Evolutionary conservation across 2,329 filamentous ascomycete genomes (phyloP), one percentile per base, ranked within the genome.

Genomic region (Phialemoniopsis sp.): DNA sequence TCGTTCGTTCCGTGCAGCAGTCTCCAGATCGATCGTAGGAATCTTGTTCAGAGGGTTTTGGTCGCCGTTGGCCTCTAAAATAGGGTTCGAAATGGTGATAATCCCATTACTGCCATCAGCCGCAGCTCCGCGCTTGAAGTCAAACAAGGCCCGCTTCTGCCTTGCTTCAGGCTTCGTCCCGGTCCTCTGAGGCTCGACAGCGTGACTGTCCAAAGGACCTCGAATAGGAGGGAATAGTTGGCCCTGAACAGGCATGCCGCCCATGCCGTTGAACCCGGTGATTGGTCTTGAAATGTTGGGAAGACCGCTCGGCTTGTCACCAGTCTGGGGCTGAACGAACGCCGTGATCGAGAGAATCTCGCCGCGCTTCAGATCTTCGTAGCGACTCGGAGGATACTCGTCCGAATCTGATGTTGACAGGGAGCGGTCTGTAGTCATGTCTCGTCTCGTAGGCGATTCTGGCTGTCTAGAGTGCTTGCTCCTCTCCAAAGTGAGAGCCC

Each of bases 61-160:
- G 17, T 58, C 60, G 16, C 52, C 52, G 28, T 62, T 53, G 30
- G 56, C 45, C 43, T 63, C 56, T 12, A 74, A 47, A 29, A 78
- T 63, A 1, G 76, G 75, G 12, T 64, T 60, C 10, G 74, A 78
- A 28, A 79, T 79, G 5, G 53, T 50, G 14, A 72, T 46, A 41
- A 66, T 74, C 8, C 61, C 39, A 8, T 30, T 46, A 41, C 67
- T 74, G 8, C 61, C 39, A 8, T 30, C 63, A 6, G 46, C 31
- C 9, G 50, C 54, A 5, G 53, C 44, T 14, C 44, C 49, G 2
- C 50, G 47, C 14, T 47, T 55, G 3, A 46, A 42, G 30, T 47
- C 50, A n/a, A 55, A 50, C 16, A 59, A 47, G 26, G 49, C 42
- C 39, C 52, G 58, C 41, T 59, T 64, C 4, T 46, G 40, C 37